Conservation (phyloP, 441 rosid species). For the Francoa sonchifolia region DNA sequence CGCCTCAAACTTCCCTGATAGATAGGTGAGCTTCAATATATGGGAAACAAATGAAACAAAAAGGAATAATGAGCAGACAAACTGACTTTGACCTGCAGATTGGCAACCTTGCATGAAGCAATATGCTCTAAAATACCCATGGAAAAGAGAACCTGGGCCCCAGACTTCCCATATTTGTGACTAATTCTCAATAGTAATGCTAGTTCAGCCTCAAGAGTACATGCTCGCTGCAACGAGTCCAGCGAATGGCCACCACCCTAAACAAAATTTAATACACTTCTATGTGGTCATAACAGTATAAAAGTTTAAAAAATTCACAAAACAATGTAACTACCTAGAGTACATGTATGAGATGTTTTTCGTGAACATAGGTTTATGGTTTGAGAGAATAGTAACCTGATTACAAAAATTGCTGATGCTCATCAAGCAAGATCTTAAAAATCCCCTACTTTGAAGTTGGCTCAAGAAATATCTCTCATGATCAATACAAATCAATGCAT, state of each 20-base stretch:
- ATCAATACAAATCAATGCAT: conserved; percentile 73
- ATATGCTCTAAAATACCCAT: conserved; percentile 90
- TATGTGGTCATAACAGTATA: neutral
- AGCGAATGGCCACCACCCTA: conserved; percentile 67
- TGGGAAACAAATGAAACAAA: conserved; percentile 11
- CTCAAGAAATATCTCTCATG: conserved; percentile 75
- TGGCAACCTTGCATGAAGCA: conserved; percentile 59
- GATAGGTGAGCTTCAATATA: conserved; percentile 18
- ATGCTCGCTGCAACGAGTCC: conserved; percentile 73
- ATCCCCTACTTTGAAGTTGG: conserved; percentile 95
- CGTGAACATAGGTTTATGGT: neutral
- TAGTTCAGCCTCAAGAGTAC: conserved; percentile 81
- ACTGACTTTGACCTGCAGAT: conserved; percentile 44
- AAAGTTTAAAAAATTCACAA: neutral
- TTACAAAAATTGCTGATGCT: conserved; percentile 57
- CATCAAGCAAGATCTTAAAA: conserved; percentile 62
- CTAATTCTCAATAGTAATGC: conserved; percentile 79
- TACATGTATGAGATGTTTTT: neutral
- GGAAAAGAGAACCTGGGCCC: conserved; percentile 81
- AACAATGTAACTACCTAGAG: neutral
- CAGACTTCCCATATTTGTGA: conserved; percentile 86
- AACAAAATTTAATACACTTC: conserved; percentile 2
- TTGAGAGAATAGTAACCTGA: conserved; percentile 37
- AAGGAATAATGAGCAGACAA: neutral
- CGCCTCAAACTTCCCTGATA: conserved; percentile 64